Evolutionary conservation across 805 yeast genomes (phyloP), one percentile per base, ranked within the genome.

Genomic region (Suhomyces sp.): DNA sequence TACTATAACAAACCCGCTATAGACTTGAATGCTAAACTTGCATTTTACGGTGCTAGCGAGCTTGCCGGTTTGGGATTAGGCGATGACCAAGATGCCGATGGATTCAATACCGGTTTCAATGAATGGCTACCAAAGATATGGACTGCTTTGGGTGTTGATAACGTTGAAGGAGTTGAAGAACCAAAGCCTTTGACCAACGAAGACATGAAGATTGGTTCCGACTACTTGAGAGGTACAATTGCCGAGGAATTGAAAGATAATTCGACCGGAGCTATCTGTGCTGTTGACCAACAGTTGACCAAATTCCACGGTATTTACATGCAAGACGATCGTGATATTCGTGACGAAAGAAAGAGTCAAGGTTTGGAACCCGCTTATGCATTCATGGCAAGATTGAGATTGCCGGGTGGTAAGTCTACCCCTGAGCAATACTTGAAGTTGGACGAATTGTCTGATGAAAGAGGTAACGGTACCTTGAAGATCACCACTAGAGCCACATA

Each of bases 11-110:
- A 91, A 68, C 98, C 98, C 13, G 82, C 86, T 17, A 79, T 79
- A 57, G 97, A 91, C 67, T 73, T 93, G 57, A 76, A 71, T 65
- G 81, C 80, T 56, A 84, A 86, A 56, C 72, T 93, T 56, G 74
- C 72, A 56, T 73, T 86, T 53, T 77, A 89, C 53, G 94, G 96
- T 43, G 97, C 87, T 54, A 82, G 78, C 54, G 83, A 82, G 53
- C 72, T 93, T 50, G 80, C 83, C 52, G 88, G 87, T 3, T 71
- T 91, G 44, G 97, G 97, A 17, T 76, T 89, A 46, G 98, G 98
- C 72, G 97, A 93, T 69, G 98, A 93, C 66, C 98, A 93, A 74
- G 98, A 89, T 67, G 96, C 96, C 20, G 97, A 93, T 75, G 97
- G 97, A 19, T 91, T 79, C 72, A 84, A 85, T 60, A 92, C 97